Evolutionary conservation across 2,329 filamentous ascomycete genomes (phyloP).

Genomic region (Hypoxylon sp.): DNA sequence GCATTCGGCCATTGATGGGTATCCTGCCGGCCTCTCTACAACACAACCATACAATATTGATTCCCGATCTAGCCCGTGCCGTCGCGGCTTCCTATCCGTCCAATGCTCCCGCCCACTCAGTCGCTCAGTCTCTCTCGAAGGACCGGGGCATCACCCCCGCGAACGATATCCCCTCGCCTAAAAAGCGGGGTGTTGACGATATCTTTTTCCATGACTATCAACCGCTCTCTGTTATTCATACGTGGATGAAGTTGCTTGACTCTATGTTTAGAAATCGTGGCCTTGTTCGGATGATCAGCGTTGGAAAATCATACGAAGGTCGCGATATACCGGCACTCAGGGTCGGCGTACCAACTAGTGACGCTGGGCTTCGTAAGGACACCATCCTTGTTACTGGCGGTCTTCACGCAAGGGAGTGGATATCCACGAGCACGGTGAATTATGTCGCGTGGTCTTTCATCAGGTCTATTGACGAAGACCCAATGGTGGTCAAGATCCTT

Average conservation of each 20-base stretch:
- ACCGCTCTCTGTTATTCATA: conserved; percentile 81
- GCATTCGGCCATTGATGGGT: conserved; percentile 81
- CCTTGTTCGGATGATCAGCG: conserved; percentile 77
- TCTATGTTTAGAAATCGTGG: conserved; percentile 82
- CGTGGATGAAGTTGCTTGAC: conserved; percentile 90
- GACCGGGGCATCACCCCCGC: conserved; percentile 50
- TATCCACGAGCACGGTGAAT: conserved; percentile 89
- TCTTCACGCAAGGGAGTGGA: conserved; percentile 96
- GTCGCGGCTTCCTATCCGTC: conserved; percentile 81
- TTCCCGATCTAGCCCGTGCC: conserved; percentile 82
- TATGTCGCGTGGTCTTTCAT: conserved; percentile 92
- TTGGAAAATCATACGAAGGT: conserved; percentile 90
- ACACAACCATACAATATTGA: conserved; percentile 77
- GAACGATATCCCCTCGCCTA: conserved; percentile 50
- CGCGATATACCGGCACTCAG: conserved; percentile 86
- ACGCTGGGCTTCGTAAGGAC: conserved; percentile 66
- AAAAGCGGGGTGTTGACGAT: conserved; percentile 66
- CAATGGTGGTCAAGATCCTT: conserved; percentile 79
- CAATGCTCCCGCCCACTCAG: conserved; percentile 46
- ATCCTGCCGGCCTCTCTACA: conserved; percentile 82
- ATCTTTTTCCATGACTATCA: conserved; percentile 96
- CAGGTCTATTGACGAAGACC: conserved; percentile 81
- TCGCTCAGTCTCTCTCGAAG: conserved; percentile 34
- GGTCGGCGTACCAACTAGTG: conserved; percentile 67
- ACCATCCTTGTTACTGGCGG: conserved; percentile 87